Evolutionary conservation across 306 rosid species (phyloP).

Genomic region (Acacia confusa): DNA sequence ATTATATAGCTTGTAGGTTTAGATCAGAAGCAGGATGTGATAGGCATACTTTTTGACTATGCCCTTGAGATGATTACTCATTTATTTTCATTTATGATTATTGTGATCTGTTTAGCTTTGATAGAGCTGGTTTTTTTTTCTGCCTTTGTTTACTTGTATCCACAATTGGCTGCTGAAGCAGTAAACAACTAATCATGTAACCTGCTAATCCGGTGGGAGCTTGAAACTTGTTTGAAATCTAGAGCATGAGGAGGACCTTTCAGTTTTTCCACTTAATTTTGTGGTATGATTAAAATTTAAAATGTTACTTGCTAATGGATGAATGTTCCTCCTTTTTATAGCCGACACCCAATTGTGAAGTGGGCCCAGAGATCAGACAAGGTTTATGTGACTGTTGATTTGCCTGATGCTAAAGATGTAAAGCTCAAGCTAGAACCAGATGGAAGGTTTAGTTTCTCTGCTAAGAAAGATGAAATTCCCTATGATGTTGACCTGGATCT

Average conservation of each 20-base stretch:
- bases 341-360: constrained; percentile 53
- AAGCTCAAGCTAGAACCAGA: constrained; percentile 57
- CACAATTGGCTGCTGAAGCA: background rate
- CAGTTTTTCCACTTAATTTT: background rate
- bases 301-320: background rate
- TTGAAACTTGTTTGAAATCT: background rate
- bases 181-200: too few species aligned
- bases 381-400: constrained; percentile 46
- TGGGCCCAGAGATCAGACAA: constrained; percentile 59
- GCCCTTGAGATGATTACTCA: background rate
- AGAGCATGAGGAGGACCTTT: background rate
- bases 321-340: constrained; percentile 7
- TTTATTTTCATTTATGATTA: background rate
- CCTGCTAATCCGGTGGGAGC: background rate
- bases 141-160: background rate
- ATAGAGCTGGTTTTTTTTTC: background rate
- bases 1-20: background rate
- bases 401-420: constrained; percentile 54
- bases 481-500: constrained; percentile 50
- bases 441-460: constrained; percentile 50
- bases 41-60: background rate
- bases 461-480: constrained; percentile 39
- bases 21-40: background rate
- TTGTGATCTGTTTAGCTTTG: background rate
- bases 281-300: background rate